Percentiles rank a stretch among this genome's conserved stretches.
Evolutionary conservation across 73 alveolate genomes (phyloP).

Genomic region (Paramecium sonneborni): DNA sequence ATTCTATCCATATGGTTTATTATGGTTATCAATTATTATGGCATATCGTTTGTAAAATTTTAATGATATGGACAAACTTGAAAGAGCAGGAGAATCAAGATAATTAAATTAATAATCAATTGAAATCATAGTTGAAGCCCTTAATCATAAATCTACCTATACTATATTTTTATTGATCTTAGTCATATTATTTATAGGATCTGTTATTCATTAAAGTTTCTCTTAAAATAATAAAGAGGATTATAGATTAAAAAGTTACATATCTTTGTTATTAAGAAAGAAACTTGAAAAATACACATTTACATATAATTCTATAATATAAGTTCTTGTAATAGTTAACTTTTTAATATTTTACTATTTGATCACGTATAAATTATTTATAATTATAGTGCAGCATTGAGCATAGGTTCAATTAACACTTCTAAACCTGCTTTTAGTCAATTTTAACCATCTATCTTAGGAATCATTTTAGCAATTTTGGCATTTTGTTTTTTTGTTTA

Average conservation of each 20-base stretch:
- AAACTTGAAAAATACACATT: not conserved
- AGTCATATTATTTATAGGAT: not conserved
- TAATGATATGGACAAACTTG: not conserved
- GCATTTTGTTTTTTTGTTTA: not conserved
- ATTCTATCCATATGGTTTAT: not conserved
- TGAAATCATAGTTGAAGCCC: not conserved
- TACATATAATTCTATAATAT: not conserved
- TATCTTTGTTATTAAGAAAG: not conserved
- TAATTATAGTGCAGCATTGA: not conserved
- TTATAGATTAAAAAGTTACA: not conserved
- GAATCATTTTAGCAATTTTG: not conserved
- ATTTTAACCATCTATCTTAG: not conserved
- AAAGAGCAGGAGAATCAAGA: not conserved
- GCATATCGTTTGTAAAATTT: not conserved
- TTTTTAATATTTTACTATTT: not conserved
- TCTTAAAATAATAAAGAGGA: not conserved
- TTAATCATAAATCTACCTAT: not conserved
- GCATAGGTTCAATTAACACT: not conserved
- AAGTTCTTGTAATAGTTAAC: not conserved
- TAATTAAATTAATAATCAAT: not conserved
- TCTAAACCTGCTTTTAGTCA: not conserved
- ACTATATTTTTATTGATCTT: not conserved
- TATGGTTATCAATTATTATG: not conserved
- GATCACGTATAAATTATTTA: not conserved
- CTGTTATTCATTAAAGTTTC: not conserved